Evolutionary conservation across 306 rosid species (phyloP).

Genomic region (Purshia tridentata): DNA sequence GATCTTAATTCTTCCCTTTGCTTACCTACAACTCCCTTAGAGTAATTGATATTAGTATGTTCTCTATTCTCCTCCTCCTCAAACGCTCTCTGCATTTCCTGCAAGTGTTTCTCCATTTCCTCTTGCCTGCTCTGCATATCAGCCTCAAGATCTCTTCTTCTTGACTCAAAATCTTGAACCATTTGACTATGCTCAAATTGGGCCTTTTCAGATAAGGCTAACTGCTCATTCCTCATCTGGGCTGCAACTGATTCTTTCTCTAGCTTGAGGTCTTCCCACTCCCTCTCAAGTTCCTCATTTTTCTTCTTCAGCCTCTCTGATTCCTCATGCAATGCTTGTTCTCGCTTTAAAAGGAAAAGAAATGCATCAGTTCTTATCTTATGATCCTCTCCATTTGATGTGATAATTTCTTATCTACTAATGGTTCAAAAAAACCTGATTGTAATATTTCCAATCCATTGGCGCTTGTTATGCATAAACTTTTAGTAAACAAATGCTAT

Average conservation of each 20-base stretch:
- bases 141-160: slow-evolving; percentile 56
- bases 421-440: not conserved
- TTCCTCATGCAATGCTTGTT: slow-evolving; percentile 59
- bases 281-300: slow-evolving; percentile 67
- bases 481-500: no score
- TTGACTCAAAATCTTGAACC: slow-evolving; percentile 66
- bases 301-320: slow-evolving; percentile 78
- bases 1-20: slow-evolving; percentile 64
- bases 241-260: slow-evolving; percentile 69
- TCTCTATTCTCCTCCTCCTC: slow-evolving; percentile 70
- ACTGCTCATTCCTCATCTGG: slow-evolving; percentile 54
- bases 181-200: slow-evolving; percentile 49
- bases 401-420: not conserved
- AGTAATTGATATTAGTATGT: slow-evolving; percentile 41
- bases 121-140: slow-evolving; percentile 55
- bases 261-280: slow-evolving; percentile 62
- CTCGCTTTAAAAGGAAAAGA: slow-evolving; percentile 37
- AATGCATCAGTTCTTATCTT: not conserved
- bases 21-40: slow-evolving; percentile 56
- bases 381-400: not conserved
- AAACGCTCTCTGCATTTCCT: slow-evolving; percentile 60
- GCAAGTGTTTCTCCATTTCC: slow-evolving; percentile 50
- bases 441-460: no score
- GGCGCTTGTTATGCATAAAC: no score
- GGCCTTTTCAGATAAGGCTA: slow-evolving; percentile 53